A percentile compares a stretch with the other conserved stretches of the same genome.
phyloP scores from a whole-genome alignment of 1,284 basidiomycete species.

The Irpex sp. region DNA sequence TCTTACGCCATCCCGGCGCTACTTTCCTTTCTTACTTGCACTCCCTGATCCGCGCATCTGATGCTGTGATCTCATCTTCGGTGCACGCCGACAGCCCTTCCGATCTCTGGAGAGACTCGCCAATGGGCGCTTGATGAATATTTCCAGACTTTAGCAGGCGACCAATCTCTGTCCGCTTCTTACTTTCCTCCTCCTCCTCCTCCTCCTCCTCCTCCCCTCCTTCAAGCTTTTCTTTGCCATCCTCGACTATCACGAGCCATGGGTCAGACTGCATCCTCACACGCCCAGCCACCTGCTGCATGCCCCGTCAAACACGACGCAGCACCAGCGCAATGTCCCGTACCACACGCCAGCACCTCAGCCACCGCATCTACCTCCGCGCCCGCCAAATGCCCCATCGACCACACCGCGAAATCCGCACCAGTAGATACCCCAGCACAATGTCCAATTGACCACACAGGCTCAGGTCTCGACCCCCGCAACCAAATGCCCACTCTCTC shows the following conservation, averaged over 20 bases:
- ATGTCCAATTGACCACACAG: conserved; percentile 48
- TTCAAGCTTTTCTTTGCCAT: background rate
- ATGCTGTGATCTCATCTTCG: background rate
- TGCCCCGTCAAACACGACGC: conserved; percentile 9
- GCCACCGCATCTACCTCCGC: conserved; percentile 15
- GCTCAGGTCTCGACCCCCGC: conserved; percentile 59
- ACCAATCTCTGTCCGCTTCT: background rate
- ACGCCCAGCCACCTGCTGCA: background rate
- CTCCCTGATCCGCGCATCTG: background rate
- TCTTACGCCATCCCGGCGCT: conserved; percentile 9
- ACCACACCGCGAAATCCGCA: conserved; percentile 29
- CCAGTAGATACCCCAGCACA: conserved; percentile 21
- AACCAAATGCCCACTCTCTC: conserved; percentile 90
- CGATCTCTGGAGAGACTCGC: background rate
- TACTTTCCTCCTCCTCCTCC: background rate
- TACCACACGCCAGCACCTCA: conserved; percentile 28
- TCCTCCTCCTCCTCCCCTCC: background rate
- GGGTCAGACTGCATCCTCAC: conserved; percentile 13
- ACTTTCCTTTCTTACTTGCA: background rate
- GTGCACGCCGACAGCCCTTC: background rate
- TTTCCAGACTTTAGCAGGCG: background rate
- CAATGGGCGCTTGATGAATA: background rate
- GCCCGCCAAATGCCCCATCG: conserved; percentile 43
- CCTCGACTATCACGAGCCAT: background rate
- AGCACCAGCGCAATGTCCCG: conserved; percentile 35